Evolutionary conservation across 768 basidiomycete species (phyloP).

Genomic region (Termitomyces sp.): DNA sequence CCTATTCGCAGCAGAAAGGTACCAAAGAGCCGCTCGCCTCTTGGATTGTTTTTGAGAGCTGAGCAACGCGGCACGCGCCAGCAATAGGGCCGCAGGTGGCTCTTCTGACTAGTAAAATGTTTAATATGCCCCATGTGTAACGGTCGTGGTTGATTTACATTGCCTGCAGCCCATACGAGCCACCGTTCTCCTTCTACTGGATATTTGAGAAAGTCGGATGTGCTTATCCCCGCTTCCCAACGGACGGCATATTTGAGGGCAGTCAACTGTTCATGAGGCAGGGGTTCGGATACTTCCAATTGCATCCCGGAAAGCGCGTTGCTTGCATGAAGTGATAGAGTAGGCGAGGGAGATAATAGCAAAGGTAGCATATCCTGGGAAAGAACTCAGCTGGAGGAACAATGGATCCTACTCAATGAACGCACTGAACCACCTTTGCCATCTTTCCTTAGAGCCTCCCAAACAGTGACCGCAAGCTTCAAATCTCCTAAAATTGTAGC

Average conservation of each 20-base stretch:
- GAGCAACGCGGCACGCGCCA: constrained; percentile 77
- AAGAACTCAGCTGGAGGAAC: not conserved
- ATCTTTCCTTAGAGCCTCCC: constrained; percentile 88
- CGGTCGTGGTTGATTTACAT: constrained; percentile 42
- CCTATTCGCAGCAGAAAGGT: constrained; percentile 68
- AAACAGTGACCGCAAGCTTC: constrained; percentile 76
- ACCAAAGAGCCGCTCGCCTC: constrained; percentile 77
- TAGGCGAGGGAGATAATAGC: constrained; percentile 63
- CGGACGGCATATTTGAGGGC: constrained; percentile 68
- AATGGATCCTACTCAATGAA: constrained; percentile 6
- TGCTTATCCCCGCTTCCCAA: constrained; percentile 69
- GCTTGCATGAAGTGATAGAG: constrained; percentile 56
- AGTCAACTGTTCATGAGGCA: constrained; percentile 64
- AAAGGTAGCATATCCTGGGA: constrained; percentile 79
- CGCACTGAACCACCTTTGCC: constrained; percentile 83
- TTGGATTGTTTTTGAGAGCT: constrained; percentile 53
- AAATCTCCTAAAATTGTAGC: constrained; percentile 89
- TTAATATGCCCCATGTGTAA: constrained; percentile 18
- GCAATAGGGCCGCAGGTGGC: constrained; percentile 71
- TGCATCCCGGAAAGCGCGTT: constrained; percentile 54
- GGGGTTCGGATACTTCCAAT: constrained; percentile 42
- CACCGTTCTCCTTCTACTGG: constrained; percentile 76
- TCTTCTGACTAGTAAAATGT: constrained; percentile 67
- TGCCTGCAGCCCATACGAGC: constrained; percentile 83
- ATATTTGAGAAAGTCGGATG: constrained; percentile 53